phyloP scores from a whole-genome alignment of 257 asterid species.

The Mentha longifolia region DNA sequence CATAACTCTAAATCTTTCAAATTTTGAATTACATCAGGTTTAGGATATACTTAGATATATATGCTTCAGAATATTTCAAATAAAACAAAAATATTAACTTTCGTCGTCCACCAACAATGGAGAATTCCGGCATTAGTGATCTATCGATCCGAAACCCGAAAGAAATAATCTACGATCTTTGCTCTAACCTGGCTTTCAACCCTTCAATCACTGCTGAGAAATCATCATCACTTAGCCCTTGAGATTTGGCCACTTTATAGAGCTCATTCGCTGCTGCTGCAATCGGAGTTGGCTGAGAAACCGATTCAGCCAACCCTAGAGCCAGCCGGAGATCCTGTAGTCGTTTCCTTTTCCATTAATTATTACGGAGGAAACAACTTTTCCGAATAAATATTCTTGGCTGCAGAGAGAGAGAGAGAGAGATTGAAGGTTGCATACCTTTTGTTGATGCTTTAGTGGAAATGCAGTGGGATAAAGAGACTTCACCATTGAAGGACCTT shows the following conservation, averaged over 20 bases:
- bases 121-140: too few relatives aligned
- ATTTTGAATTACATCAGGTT: too few relatives aligned
- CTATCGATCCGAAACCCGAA: not conserved
- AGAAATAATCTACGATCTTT: slow-evolving; percentile 32
- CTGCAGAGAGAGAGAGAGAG: not conserved
- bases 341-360: not conserved
- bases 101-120: too few relatives aligned
- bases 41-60: too few relatives aligned
- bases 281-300: slow-evolving; percentile 83
- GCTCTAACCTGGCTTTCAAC: slow-evolving; percentile 56
- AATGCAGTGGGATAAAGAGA: slow-evolving; percentile 87
- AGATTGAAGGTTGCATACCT: slow-evolving; percentile 45
- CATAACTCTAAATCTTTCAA: too few relatives aligned
- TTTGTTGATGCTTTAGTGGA: slow-evolving; percentile 93
- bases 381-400: not conserved
- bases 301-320: slow-evolving; percentile 82
- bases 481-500: slow-evolving; percentile 96
- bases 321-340: slow-evolving; percentile 90
- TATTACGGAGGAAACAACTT: too few relatives aligned
- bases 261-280: slow-evolving; percentile 95
- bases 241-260: slow-evolving; percentile 84
- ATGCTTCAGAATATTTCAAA: too few relatives aligned
- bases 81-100: too few relatives aligned
- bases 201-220: slow-evolving; percentile 95
- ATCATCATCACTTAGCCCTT: slow-evolving; percentile 78